Base-by-base conservation (phyloP, 2,329 filamentous ascomycete genomes). In the Lojkania enalia region DNA sequence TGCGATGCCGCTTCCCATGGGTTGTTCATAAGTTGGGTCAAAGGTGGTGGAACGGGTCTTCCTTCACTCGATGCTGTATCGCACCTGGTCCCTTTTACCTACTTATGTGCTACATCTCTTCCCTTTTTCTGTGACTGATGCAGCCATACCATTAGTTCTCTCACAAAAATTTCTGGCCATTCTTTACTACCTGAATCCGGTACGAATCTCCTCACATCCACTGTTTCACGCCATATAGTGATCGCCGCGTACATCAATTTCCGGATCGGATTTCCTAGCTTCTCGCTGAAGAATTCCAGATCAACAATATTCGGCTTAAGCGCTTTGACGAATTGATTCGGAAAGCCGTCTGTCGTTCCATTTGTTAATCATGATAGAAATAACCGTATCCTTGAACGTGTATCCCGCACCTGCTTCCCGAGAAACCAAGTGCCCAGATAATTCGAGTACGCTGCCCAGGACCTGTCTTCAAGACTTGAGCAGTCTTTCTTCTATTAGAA, bases 371-470 rank as follows among this genome's bases (percentile, higher is more conserved):
- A 50, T 39, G n/a, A 33, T 4, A 16, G 16, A 20, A 5, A 50
- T 27, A 4, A 50, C 7, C 3, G 13, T 14, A 35, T 50, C 44
- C 25, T 46, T 43, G 39, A 50, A 50, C n/a, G 31, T 25, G 21
- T 33, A 27, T 50, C 47, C 19, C 31, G 18, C 11, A 50, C 7
- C 43, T 44, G 47, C 4, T 13, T 15, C 5, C 39, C 43, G 5
- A 50, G 44, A 29, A 46, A 50, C n/a, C 38, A 50, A 2, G 27
- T 20, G 3, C 44, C 44, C 2, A 50, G 39, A 21, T 39, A 44
- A 25, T 43, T 35, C 4, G 33, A 33, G 32, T 43, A 50, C 6
- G 20, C 36, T 7, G 7, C 23, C 23, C 23, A 7, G 7, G 23
- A 7, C 23, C 23, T 27, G 7, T 27, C 23, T n/a, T 27, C 23